Evolutionary conservation across 164 flowering plant genomes (phyloP).

Genomic region (Amborella trichopoda): DNA sequence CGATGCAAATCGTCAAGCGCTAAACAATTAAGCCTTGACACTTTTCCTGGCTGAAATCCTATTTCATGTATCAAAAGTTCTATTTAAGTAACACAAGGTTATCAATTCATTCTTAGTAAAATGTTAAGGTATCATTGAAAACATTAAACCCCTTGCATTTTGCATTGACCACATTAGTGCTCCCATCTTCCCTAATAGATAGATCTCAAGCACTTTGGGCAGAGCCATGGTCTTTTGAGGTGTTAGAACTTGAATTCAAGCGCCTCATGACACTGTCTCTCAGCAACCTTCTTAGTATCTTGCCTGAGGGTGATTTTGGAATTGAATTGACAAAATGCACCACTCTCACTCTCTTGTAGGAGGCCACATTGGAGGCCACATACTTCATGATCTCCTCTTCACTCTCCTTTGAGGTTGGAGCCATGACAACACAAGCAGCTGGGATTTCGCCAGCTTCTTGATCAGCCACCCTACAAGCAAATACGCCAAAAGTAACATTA

Average conservation of each 20-base stretch:
- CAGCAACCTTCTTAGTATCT: slow-evolving; percentile 78
- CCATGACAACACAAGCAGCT: slow-evolving; percentile 82
- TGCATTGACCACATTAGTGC: too few relatives aligned
- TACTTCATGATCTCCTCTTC: slow-evolving; percentile 64
- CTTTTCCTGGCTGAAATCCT: too few relatives aligned
- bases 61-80: too few relatives aligned
- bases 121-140: too few relatives aligned
- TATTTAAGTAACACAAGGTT: too few relatives aligned
- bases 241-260: slow-evolving; percentile 4
- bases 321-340: slow-evolving; percentile 67
- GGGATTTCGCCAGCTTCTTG: slow-evolving; percentile 98
- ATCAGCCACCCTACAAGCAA: slow-evolving; percentile 56
- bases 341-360: slow-evolving; percentile 66
- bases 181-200: too few relatives aligned
- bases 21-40: too few relatives aligned
- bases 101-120: too few relatives aligned
- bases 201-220: background rate
- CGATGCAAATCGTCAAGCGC: too few relatives aligned
- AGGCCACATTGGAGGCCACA: slow-evolving; percentile 79
- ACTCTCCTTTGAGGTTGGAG: slow-evolving; percentile 38
- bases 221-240: too few relatives aligned
- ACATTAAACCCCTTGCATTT: too few relatives aligned
- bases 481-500: background rate
- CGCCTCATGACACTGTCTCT: slow-evolving; percentile 32
- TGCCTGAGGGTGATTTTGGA: slow-evolving; percentile 92